Percentiles rank a stretch among this genome's conserved stretches.
These are phyloP conservation scores for Piper betle DNA, from an alignment of 164 flowering plant species.

Conservation along the genomic window DNA sequence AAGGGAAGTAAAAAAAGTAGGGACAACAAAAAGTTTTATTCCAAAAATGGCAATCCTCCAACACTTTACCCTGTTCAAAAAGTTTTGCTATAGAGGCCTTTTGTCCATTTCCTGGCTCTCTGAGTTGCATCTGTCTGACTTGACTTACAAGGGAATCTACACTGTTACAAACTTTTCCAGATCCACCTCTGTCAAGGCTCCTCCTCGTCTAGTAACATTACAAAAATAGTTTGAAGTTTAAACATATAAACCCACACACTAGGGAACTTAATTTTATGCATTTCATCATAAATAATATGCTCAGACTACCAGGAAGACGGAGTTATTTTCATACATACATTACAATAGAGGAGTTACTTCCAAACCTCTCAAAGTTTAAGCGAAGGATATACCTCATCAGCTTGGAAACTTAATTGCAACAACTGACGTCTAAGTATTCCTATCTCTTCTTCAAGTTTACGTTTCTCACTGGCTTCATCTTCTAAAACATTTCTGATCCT, in stretches of 20 bases:
- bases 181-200: constrained; percentile 47
- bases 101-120: constrained; percentile 50
- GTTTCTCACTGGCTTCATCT: constrained; percentile 56
- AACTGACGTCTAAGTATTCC: constrained; percentile 54
- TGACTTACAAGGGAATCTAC: constrained; percentile 51
- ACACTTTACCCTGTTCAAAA: constrained; percentile 22
- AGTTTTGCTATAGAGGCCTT: constrained; percentile 78
- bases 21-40: neutral
- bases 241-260: neutral
- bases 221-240: too few relatives aligned
- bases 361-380: neutral
- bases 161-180: constrained; percentile 23
- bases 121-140: constrained; percentile 30
- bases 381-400: constrained; percentile 60
- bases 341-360: neutral
- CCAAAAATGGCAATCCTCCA: neutral
- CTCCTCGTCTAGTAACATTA: constrained; percentile 46
- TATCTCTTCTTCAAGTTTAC: constrained; percentile 82
- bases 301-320: neutral
- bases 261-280: neutral
- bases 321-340: neutral
- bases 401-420: constrained; percentile 73
- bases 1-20: neutral
- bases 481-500: constrained; percentile 66
- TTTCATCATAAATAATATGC: neutral